Evolutionary conservation across 805 yeast genomes (phyloP).

Genomic region (Torulaspora quercuum): DNA sequence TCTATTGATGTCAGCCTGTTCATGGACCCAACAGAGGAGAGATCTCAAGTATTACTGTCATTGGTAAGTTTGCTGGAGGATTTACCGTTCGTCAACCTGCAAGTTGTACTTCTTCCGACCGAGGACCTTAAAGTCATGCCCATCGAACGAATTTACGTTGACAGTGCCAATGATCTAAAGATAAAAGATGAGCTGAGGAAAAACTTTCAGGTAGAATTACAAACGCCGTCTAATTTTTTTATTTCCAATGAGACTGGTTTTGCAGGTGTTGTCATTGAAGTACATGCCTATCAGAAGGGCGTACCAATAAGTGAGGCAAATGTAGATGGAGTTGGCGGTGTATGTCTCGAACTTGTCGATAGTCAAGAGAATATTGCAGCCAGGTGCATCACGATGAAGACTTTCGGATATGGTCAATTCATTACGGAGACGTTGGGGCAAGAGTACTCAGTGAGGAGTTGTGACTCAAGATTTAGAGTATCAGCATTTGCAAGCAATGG

Average conservation of each 20-base stretch:
- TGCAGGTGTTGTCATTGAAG: slow-evolving; percentile 61
- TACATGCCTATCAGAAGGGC: slow-evolving; percentile 52
- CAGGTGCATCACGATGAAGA: slow-evolving; percentile 72
- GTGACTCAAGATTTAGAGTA: slow-evolving; percentile 25
- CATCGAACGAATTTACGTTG: slow-evolving; percentile 54
- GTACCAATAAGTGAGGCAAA: slow-evolving; percentile 22
- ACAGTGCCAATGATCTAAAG: slow-evolving; percentile 39
- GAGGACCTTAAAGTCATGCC: slow-evolving; percentile 41
- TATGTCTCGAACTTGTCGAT: slow-evolving; percentile 48
- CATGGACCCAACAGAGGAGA: slow-evolving; percentile 69
- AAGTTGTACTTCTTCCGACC: slow-evolving; percentile 58
- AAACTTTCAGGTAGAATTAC: slow-evolving; percentile 23
- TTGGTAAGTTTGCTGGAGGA: slow-evolving; percentile 43
- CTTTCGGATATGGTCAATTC: slow-evolving; percentile 80
- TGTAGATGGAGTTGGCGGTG: slow-evolving; percentile 42
- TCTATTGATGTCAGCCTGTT: slow-evolving; percentile 55
- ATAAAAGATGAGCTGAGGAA: slow-evolving; percentile 32
- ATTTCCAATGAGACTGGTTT: slow-evolving; percentile 44
- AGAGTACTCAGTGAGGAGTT: slow-evolving; percentile 19
- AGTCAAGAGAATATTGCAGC: slow-evolving; percentile 26
- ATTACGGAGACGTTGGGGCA: slow-evolving; percentile 12
- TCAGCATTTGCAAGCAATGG: slow-evolving; percentile 24
- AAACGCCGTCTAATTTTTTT: slow-evolving; percentile 20
- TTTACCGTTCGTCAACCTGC: slow-evolving; percentile 50
- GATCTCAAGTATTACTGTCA: slow-evolving; percentile 59